phyloP scores from a whole-genome alignment of 179 eudicot species.

The Amaranthus tricolor region DNA sequence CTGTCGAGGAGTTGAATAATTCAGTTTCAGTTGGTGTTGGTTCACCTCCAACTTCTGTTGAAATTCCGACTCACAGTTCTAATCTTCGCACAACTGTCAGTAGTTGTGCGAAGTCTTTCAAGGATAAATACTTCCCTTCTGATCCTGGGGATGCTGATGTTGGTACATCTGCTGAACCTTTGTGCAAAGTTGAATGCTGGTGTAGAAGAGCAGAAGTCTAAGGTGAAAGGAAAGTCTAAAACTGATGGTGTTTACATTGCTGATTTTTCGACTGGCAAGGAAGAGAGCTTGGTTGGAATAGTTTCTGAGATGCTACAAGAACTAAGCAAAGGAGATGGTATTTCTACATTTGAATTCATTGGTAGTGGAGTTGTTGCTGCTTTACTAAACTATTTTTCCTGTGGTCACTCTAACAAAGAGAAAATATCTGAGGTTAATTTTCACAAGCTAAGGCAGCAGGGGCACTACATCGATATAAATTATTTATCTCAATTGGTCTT shows the following conservation, averaged over 20 bases:
- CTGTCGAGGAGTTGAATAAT: slow-evolving; percentile 57
- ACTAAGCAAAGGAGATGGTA: slow-evolving; percentile 90
- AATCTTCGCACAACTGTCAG: slow-evolving; percentile 69
- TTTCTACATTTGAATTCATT: slow-evolving; percentile 96
- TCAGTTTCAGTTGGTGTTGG: slow-evolving; percentile 52
- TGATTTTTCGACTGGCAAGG: slow-evolving; percentile 64
- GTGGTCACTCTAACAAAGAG: slow-evolving; percentile 80
- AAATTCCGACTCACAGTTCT: slow-evolving; percentile 57
- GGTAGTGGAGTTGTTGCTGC: slow-evolving; percentile 94
- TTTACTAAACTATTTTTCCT: slow-evolving; percentile 79
- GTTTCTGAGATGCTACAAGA: slow-evolving; percentile 79
- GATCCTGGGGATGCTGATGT: slow-evolving; percentile 59
- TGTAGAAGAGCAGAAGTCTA: slow-evolving; percentile 63
- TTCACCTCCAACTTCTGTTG: slow-evolving; percentile 62
- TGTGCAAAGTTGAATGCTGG: slow-evolving; percentile 75
- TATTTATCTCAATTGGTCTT: slow-evolving; percentile 76
- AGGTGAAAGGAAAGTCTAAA: slow-evolving; percentile 78
- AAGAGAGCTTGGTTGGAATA: slow-evolving; percentile 66
- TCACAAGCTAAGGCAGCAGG: slow-evolving; percentile 83
- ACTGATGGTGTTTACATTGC: slow-evolving; percentile 39
- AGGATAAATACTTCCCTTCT: slow-evolving; percentile 81
- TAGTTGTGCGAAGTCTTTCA: slow-evolving; percentile 74
- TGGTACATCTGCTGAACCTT: slow-evolving; percentile 71
- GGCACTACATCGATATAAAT: slow-evolving; percentile 75
- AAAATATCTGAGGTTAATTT: slow-evolving; percentile 66